Evolutionary conservation across 73 alveolate species (phyloP).

Genomic region (Paramecium sonneborni): DNA sequence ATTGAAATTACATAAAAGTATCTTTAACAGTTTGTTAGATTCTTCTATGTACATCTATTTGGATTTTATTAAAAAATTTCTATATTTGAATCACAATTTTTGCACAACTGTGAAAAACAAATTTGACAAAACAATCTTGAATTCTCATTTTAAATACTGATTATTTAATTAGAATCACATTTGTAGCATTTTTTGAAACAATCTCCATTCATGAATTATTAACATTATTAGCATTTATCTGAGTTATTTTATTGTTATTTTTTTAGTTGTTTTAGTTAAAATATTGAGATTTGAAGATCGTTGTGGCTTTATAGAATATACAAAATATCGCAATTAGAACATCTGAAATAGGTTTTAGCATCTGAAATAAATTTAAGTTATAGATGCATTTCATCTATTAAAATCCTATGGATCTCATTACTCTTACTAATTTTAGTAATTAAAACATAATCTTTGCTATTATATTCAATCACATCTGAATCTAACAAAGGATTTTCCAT

Average conservation of each 20-base stretch:
- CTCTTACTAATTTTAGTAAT: no score
- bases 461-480: not conserved
- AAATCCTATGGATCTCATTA: not conserved
- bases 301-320: not conserved
- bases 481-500: not conserved
- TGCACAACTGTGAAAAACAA: not conserved
- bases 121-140: not conserved
- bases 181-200: not conserved
- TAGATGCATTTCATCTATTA: not conserved
- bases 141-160: not conserved
- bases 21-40: not conserved
- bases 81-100: not conserved
- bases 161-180: not conserved
- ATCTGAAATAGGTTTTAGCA: not conserved
- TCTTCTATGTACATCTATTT: not conserved
- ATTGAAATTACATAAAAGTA: not conserved
- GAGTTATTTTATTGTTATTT: not conserved
- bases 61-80: not conserved
- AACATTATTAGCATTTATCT: not conserved
- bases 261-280: not conserved
- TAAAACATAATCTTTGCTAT: not conserved
- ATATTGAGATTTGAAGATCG: not conserved
- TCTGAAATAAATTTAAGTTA: not conserved
- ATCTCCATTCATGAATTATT: not conserved
- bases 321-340: not conserved